A percentile compares a stretch with the other conserved stretches of the same genome.
These are phyloP conservation scores for Penicillium paxilli DNA, from an alignment of 495 filamentous ascomycete species.

Conservation along the genomic window DNA sequence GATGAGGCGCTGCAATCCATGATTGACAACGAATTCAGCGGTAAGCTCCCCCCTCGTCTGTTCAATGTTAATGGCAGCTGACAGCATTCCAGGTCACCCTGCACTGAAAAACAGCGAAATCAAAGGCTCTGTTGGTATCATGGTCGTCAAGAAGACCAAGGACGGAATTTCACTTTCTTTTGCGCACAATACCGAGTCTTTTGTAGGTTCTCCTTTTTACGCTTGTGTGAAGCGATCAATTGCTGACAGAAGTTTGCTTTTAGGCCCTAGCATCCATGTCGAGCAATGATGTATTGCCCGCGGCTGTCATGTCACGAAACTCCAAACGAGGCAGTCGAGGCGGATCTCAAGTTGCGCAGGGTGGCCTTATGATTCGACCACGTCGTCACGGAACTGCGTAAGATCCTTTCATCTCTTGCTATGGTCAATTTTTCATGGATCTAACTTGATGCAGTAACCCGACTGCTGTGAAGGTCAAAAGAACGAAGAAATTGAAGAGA, in stretches of 20 bases:
- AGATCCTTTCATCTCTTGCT: not conserved
- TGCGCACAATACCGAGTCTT: conserved; percentile 91
- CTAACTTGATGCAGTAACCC: not conserved
- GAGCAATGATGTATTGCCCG: conserved; percentile 65
- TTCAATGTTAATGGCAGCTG: conserved; percentile 8
- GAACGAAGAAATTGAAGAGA: not conserved
- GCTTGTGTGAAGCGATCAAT: not conserved
- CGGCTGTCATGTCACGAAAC: conserved; percentile 80
- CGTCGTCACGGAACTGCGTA: not conserved
- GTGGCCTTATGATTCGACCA: conserved; percentile 30
- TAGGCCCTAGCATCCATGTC: conserved; percentile 84
- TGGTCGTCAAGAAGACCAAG: conserved; percentile 76
- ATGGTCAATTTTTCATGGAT: not conserved
- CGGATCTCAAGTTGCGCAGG: conserved; percentile 40
- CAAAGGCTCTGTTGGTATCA: conserved; percentile 75
- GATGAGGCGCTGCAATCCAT: conserved; percentile 69
- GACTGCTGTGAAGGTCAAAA: not conserved
- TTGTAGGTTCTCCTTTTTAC: conserved; percentile 46
- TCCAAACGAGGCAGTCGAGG: not conserved
- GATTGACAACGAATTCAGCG: conserved; percentile 78
- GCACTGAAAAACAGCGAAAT: conserved; percentile 71
- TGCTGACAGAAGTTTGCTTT: conserved; percentile 4
- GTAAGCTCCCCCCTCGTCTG: conserved; percentile 28
- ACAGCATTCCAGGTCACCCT: conserved; percentile 57
- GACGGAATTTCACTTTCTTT: conserved; percentile 77